These are phyloP conservation scores for Penicillium cosmopolitanum DNA, from an alignment of 495 filamentous ascomycete genomes.

Conservation along the genomic window DNA sequence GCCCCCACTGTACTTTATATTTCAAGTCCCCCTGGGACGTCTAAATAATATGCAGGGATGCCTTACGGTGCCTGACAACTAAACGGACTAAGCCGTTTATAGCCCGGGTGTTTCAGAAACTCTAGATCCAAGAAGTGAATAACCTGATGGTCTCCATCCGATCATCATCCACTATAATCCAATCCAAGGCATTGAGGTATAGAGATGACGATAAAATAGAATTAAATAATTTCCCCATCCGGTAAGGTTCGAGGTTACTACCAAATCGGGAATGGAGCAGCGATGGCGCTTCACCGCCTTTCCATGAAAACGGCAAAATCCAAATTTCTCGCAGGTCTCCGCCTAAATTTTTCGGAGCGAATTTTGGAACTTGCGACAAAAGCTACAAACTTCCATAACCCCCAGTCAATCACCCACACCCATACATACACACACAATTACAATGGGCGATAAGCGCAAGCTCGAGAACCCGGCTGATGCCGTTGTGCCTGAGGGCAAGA, in stretches of 20 bases:
- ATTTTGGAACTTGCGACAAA: neutral
- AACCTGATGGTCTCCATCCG: no score
- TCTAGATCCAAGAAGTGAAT: no score
- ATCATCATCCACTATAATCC: no score
- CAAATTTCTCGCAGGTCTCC: slow-evolving; percentile 29
- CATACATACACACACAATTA: slow-evolving; percentile 15
- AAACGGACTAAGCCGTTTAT: no score
- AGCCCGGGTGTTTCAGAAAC: no score
- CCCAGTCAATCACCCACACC: neutral
- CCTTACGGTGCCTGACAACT: no score
- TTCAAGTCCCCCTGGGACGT: no score
- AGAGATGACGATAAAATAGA: no score
- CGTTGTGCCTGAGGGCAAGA: slow-evolving; percentile 42
- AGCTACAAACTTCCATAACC: neutral
- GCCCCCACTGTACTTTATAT: no score
- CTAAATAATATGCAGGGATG: no score
- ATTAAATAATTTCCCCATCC: no score
- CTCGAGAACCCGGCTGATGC: slow-evolving; percentile 35
- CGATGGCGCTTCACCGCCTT: slow-evolving; percentile 25
- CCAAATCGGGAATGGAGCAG: neutral
- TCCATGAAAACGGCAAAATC: slow-evolving; percentile 25
- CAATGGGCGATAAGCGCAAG: slow-evolving; percentile 53
- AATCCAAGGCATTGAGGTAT: no score
- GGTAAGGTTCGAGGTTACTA: neutral
- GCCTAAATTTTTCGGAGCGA: slow-evolving; percentile 34